These are phyloP conservation scores for Vicia villosa DNA, from an alignment of 306 rosid species.

Conservation along the genomic window DNA sequence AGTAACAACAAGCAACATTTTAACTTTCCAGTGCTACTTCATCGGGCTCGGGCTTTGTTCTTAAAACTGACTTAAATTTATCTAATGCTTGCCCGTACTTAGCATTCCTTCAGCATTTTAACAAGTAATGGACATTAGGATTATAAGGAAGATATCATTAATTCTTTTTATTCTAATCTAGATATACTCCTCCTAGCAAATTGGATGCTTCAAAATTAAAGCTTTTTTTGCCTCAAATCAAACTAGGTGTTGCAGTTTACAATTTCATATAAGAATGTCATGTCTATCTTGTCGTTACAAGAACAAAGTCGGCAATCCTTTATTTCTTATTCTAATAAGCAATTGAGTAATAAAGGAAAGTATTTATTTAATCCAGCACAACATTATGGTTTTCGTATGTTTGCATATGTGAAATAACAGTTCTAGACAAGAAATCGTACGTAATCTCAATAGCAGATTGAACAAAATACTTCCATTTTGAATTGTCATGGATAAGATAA, in stretches of 20 bases:
- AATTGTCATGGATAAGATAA: too few species aligned
- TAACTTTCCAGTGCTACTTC: slow-evolving; percentile 88
- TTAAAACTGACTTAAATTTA: slow-evolving; percentile 84
- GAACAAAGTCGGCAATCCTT: background rate
- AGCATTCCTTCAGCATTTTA: slow-evolving; percentile 57
- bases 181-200: background rate
- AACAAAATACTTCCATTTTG: too few species aligned
- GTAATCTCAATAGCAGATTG: too few species aligned
- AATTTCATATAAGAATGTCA: background rate
- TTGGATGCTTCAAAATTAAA: too few species aligned
- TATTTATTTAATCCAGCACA: too few species aligned
- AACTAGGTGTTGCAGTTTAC: background rate
- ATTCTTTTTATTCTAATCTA: slow-evolving; percentile 7
- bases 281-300: background rate
- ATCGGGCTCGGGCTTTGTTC: slow-evolving; percentile 68
- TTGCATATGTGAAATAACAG: too few species aligned
- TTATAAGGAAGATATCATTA: slow-evolving; percentile 16
- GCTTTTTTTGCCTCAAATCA: background rate
- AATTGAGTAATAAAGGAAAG: background rate
- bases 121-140: slow-evolving; percentile 23
- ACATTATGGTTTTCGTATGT: too few species aligned
- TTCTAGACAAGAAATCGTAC: too few species aligned
- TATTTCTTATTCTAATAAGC: background rate
- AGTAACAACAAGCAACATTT: slow-evolving; percentile 91
- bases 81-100: slow-evolving; percentile 88